phyloP scores from a whole-genome alignment of 2,329 filamentous ascomycete genomes.

The Penicillium hordei region DNA sequence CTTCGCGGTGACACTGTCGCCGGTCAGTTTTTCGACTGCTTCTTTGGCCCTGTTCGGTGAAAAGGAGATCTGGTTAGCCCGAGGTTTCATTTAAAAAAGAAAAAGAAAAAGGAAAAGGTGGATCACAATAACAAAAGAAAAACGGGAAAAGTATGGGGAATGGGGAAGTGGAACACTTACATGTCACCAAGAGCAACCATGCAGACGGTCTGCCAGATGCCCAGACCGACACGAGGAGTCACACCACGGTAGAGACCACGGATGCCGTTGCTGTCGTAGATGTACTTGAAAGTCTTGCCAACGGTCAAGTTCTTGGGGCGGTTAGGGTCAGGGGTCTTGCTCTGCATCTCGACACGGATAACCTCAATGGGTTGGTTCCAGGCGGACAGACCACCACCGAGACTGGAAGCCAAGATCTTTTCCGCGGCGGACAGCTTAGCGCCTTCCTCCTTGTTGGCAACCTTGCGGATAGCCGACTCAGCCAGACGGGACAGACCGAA shows the following conservation, averaged over 20 bases:
- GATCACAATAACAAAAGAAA: neutral
- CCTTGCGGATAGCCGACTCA: conserved; percentile 78
- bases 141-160: neutral
- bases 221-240: conserved; percentile 86
- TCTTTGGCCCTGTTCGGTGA: conserved; percentile 59
- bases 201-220: conserved; percentile 99
- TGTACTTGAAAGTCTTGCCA: conserved; percentile 76
- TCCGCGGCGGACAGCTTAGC: conserved; percentile 77
- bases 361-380: conserved; percentile 99
- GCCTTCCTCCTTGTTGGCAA: conserved; percentile 74
- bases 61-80: conserved; percentile 31
- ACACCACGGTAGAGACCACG: conserved; percentile 95
- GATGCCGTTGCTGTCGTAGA: conserved; percentile 84
- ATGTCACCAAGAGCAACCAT: conserved; percentile 99
- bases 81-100: conserved; percentile 28
- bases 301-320: conserved; percentile 99
- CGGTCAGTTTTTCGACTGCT: conserved; percentile 63
- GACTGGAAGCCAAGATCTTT: conserved; percentile 81
- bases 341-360: conserved; percentile 99
- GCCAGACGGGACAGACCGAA: conserved; percentile 92
- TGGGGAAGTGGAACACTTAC: conserved; percentile 56
- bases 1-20: conserved; percentile 63
- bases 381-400: conserved; percentile 91
- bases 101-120: conserved; percentile 7
- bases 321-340: conserved; percentile 96